These are phyloP conservation scores for Leishmania major DNA, from an alignment of 208 protist genomes.

Conservation along the genomic window DNA sequence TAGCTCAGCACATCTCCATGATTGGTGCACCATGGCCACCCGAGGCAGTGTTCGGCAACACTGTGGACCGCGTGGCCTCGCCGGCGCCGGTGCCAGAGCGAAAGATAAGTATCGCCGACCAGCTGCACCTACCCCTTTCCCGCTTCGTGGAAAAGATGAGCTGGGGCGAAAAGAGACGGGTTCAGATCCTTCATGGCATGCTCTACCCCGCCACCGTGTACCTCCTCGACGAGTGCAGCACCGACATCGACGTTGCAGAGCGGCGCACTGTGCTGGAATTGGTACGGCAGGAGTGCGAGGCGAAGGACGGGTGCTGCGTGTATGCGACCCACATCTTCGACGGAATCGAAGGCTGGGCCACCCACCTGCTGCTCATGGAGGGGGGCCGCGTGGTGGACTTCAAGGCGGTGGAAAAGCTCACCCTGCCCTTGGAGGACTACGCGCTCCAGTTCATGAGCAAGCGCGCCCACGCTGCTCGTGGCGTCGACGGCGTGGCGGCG, in stretches of 20 bases:
- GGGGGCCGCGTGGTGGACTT: conserved; percentile 46
- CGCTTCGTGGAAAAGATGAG: conserved; percentile 68
- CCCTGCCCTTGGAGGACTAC: conserved; percentile 51
- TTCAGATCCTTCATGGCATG: conserved; percentile 79
- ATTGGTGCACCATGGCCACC: conserved; percentile 74
- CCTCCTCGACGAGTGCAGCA: conserved; percentile 88
- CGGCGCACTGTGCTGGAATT: conserved; percentile 65
- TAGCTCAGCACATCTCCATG: conserved; percentile 52
- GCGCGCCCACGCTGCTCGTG: neutral
- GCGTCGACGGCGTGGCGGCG: neutral
- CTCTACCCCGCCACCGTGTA: conserved; percentile 50
- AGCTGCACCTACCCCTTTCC: conserved; percentile 54
- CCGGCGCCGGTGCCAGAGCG: conserved; percentile 37
- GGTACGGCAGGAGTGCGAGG: conserved; percentile 49
- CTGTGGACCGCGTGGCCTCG: conserved; percentile 60
- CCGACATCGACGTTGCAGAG: conserved; percentile 82
- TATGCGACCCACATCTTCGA: conserved; percentile 91
- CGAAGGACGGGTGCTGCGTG: conserved; percentile 48
- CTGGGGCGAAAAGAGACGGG: conserved; percentile 65
- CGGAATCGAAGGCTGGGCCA: conserved; percentile 74
- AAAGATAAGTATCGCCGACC: conserved; percentile 37
- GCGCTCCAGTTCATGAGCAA: conserved; percentile 56
- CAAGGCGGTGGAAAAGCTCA: conserved; percentile 38
- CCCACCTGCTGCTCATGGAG: conserved; percentile 68
- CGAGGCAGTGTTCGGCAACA: conserved; percentile 79